phyloP scores from a whole-genome alignment of 192 early-diverging fungal species.

The Coemansia reversa region DNA sequence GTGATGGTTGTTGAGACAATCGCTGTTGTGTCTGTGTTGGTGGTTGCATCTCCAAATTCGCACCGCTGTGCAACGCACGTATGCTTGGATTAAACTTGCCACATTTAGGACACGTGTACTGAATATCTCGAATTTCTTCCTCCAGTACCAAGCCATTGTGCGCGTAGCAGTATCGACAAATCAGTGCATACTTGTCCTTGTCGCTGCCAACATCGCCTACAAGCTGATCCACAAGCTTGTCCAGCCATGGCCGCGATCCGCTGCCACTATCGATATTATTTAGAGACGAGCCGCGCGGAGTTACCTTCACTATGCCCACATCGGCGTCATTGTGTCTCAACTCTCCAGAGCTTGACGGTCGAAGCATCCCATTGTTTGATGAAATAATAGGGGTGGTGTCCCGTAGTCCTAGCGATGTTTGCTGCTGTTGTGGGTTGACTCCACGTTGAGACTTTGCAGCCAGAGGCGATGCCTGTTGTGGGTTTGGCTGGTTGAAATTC shows the following conservation, averaged over 20 bases:
- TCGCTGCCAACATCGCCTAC: constrained; percentile 85
- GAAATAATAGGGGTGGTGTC: not conserved
- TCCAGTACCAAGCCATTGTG: constrained; percentile 92
- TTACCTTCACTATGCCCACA: constrained; percentile 30
- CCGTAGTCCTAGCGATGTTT: constrained; percentile 2
- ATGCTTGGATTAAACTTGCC: constrained; percentile 51
- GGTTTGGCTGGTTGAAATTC: constrained; percentile 71
- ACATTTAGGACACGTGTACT: constrained; percentile 55
- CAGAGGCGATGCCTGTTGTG: constrained; percentile 64
- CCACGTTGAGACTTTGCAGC: constrained; percentile 7
- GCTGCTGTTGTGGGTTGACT: constrained; percentile 1
- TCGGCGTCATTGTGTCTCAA: not conserved
- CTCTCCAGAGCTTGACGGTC: too few species aligned
- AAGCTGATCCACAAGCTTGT: constrained; percentile 88
- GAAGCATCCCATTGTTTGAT: not conserved
- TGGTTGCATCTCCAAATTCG: not conserved
- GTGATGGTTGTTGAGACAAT: too few species aligned
- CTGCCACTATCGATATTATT: constrained; percentile 7
- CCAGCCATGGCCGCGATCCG: constrained; percentile 71
- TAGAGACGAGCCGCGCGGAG: constrained; percentile 12
- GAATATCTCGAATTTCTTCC: constrained; percentile 73
- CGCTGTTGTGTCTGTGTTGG: too few species aligned
- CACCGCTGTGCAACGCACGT: constrained; percentile 12
- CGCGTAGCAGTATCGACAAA: constrained; percentile 85
- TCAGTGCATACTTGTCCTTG: constrained; percentile 88